These are phyloP conservation scores for Psilocybe azurescens DNA, from an alignment of 768 basidiomycete genomes.

Conservation along the genomic window DNA sequence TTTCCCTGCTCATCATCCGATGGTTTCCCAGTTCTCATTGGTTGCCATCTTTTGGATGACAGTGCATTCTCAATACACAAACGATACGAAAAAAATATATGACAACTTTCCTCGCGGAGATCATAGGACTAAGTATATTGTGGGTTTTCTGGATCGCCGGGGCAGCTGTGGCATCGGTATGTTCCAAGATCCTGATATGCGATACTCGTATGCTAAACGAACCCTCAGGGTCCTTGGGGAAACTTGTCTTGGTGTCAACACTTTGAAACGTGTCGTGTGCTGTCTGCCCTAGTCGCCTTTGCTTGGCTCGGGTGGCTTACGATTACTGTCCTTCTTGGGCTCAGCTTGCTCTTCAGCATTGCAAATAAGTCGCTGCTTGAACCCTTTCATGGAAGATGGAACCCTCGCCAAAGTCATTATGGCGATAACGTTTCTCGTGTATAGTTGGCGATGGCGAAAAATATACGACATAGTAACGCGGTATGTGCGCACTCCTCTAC, in stretches of 20 bases:
- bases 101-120: constrained; percentile 65
- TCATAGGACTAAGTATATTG: constrained; percentile 63
- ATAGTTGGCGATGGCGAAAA: not conserved
- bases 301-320: constrained; percentile 77
- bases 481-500: not conserved
- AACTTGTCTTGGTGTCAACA: too few species aligned
- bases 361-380: constrained; percentile 64
- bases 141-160: constrained; percentile 80
- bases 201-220: not conserved
- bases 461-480: not conserved
- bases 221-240: constrained; percentile 52
- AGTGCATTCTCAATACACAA: constrained; percentile 65
- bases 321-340: constrained; percentile 57
- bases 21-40: not conserved
- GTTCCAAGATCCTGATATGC: constrained; percentile 27
- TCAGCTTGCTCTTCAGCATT: constrained; percentile 59
- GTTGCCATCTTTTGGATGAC: not conserved
- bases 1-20: constrained; percentile 11
- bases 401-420: constrained; percentile 48
- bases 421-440: constrained; percentile 6
- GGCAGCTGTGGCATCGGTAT: constrained; percentile 65
- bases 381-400: constrained; percentile 67
- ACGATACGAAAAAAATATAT: constrained; percentile 61
- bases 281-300: constrained; percentile 76
- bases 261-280: constrained; percentile 61